Conservation (phyloP, 2,329 filamentous ascomycete genomes). For the Verticillium zaregamsianum region DNA sequence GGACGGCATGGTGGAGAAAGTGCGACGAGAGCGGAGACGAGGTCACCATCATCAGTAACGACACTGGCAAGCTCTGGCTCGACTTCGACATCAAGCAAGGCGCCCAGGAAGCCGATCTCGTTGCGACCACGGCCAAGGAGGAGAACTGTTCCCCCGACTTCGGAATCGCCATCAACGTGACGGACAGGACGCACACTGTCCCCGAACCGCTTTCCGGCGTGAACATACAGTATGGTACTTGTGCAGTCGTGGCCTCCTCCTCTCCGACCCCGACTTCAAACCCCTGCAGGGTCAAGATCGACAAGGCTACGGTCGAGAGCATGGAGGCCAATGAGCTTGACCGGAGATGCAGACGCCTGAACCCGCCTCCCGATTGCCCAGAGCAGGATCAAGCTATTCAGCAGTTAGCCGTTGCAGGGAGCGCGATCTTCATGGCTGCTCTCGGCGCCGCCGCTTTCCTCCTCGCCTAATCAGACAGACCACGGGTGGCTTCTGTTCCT, state of each 20-base stretch:
- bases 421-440: conserved; percentile 4
- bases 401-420: conserved; percentile 6
- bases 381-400: conserved; percentile 3
- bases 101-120: conserved; percentile 9
- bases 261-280: conserved; percentile 9
- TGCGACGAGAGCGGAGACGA: conserved; percentile 9
- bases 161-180: conserved; percentile 10
- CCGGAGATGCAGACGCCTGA: conserved; percentile 4
- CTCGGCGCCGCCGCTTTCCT: conserved; percentile 5
- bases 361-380: conserved; percentile 13
- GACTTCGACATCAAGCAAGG: conserved; percentile 11
- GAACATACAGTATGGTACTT: neutral
- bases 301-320: conserved; percentile 11
- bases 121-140: conserved; percentile 6
- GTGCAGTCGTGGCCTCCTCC: conserved; percentile 6
- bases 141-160: neutral
- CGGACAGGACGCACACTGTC: conserved; percentile 7
- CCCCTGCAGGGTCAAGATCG: conserved; percentile 15
- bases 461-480: conserved; percentile 6
- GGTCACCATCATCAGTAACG: conserved; percentile 3
- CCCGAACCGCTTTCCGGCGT: neutral
- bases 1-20: conserved; percentile 1
- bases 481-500: no score
- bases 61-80: conserved; percentile 5
- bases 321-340: conserved; percentile 8